phyloP scores from a whole-genome alignment of 768 basidiomycete species.

The Clitopilus passeckerianus region DNA sequence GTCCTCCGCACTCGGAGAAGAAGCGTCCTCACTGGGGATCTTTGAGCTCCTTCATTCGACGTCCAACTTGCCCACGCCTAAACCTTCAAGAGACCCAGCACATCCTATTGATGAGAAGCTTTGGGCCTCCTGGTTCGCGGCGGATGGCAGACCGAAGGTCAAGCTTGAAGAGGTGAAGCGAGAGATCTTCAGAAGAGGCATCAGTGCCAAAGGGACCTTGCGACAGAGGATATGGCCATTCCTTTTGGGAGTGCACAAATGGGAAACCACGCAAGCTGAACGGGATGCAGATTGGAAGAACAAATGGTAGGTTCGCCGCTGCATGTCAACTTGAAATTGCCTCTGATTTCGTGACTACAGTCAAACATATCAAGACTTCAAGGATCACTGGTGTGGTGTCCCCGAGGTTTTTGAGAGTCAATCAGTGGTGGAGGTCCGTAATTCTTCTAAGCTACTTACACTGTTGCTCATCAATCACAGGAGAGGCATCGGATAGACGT shows the following conservation, averaged over 20 bases:
- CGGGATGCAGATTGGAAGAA: conserved; percentile 55
- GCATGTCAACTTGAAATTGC: too few relatives aligned
- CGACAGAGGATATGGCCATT: conserved; percentile 88
- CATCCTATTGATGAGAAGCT: conserved; percentile 70
- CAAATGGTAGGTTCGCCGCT: conserved; percentile 44
- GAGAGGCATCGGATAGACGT: conserved; percentile 95
- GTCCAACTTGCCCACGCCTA: conserved; percentile 76
- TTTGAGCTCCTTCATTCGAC: conserved; percentile 84
- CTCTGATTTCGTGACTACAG: conserved; percentile 26
- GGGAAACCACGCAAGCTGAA: conserved; percentile 66
- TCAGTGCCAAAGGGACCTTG: conserved; percentile 45
- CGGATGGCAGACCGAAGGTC: conserved; percentile 63
- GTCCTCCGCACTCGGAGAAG: conserved; percentile 45
- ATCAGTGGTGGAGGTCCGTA: conserved; percentile 70
- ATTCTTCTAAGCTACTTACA: conserved; percentile 9
- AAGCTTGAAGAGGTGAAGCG: conserved; percentile 64
- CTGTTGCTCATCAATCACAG: conserved; percentile 23
- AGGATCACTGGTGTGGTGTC: conserved; percentile 79
- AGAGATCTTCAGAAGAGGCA: conserved; percentile 76
- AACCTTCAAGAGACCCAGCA: conserved; percentile 73
- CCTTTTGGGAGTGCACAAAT: conserved; percentile 77
- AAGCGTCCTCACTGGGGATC: conserved; percentile 73
- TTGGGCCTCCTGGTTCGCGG: conserved; percentile 79
- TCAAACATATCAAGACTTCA: conserved; percentile 63
- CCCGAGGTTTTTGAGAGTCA: conserved; percentile 77